Conservation (phyloP, 2,329 filamentous ascomycete genomes). For the Sarocladium strictum region DNA sequence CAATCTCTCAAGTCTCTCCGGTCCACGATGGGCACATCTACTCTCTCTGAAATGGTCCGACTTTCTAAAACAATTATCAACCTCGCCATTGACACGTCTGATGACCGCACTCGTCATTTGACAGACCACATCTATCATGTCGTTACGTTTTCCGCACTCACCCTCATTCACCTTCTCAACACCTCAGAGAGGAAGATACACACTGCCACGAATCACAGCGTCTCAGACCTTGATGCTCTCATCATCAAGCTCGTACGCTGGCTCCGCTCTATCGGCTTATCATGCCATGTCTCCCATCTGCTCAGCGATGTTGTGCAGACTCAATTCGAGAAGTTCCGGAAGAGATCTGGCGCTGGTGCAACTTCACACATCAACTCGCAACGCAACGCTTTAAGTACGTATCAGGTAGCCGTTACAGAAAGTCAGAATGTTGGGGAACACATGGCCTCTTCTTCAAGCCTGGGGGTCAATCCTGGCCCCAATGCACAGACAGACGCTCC, state of each 20-base stretch:
- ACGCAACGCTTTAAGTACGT: too few species aligned
- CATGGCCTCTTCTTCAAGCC: not conserved
- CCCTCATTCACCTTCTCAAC: slow-evolving; percentile 16
- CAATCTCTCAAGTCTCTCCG: slow-evolving; percentile 17
- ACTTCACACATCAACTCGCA: not conserved
- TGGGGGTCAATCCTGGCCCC: not conserved
- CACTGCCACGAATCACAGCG: slow-evolving; percentile 11
- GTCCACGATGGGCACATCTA: slow-evolving; percentile 11
- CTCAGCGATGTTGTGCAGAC: slow-evolving; percentile 18
- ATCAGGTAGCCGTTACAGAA: not conserved
- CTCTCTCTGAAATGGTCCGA: slow-evolving; percentile 19
- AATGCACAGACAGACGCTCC: not conserved
- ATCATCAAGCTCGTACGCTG: slow-evolving; percentile 17
- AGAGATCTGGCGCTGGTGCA: not conserved
- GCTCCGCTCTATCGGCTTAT: slow-evolving; percentile 18
- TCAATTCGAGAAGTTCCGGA: slow-evolving; percentile 17
- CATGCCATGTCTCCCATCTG: slow-evolving; percentile 20
- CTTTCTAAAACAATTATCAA: slow-evolving; percentile 19
- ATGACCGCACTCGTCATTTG: slow-evolving; percentile 21
- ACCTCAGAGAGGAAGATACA: slow-evolving; percentile 17
- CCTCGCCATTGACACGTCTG: slow-evolving; percentile 21
- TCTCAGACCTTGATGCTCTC: slow-evolving; percentile 13
- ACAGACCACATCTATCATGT: slow-evolving; percentile 25
- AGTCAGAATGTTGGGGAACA: not conserved
- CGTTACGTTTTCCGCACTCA: slow-evolving; percentile 21